Evolutionary conservation across 2,329 filamentous ascomycete species (phyloP), one percentile per base, ranked within the genome.

Genomic region (Xylaria sp.): DNA sequence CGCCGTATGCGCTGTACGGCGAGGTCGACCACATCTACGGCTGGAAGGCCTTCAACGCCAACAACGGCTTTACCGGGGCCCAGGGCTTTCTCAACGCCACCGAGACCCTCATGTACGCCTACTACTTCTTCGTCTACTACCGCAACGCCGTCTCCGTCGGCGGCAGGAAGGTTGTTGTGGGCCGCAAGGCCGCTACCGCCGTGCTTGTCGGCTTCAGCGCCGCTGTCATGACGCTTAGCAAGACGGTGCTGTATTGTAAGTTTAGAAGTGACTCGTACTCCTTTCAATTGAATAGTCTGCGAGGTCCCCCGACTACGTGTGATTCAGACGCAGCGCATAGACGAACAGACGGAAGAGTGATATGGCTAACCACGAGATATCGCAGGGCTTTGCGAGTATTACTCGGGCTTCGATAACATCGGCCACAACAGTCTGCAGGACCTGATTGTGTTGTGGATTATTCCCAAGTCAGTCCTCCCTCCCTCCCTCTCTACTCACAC

Each of bases 11-110:
- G 75, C 87, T 97, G 1, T 97, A 97, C 82, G 92, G 91, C 65
- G 82, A 85, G 59, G 84, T 97, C 72, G 94, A 97, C 80, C 85
- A 94, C 79, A 85, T 95, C 36, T 97, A 97, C 82, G 93, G 93
- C 48, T 90, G 86, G 83, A 89, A 90, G 74, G 90, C 91, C 3
- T 93, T 86, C 78, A 81, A 92, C 69, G 84, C 84, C 17, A 79
- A 84, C 24, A 89, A 90, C 77, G 93, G 93, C 42, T 97, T 97
- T 81, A 92, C 92, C 0, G 87, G 85, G 50, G 93, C 93, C 45
- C 93, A 97, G 84, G 86, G 86, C 32, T 74, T 83, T 6, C 77
- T 94, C 71, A 96, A 95, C 76, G 79, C 88, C 6, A 73, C 92
- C 62, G 93, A 96, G 84, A 89, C 87, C 2, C 65, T 82, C 39